Conservation (phyloP, 1,284 basidiomycete species). For the Cryptococcus sp. region DNA sequence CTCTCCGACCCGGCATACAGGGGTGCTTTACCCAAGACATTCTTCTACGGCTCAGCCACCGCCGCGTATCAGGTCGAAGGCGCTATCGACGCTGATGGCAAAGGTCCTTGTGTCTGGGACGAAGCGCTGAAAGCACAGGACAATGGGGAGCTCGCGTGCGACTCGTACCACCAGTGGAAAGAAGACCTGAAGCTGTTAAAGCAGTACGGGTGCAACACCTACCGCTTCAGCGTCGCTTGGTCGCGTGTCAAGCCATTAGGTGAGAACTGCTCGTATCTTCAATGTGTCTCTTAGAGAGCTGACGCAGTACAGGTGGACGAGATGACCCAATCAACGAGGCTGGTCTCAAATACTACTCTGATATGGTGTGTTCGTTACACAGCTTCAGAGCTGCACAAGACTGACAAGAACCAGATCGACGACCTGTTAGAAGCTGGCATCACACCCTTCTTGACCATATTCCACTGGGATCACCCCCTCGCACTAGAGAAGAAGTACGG, state of each 20-base stretch:
- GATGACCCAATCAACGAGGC: conserved; percentile 65
- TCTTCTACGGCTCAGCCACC: conserved; percentile 72
- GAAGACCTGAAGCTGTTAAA: conserved; percentile 67
- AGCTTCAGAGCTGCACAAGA: not conserved
- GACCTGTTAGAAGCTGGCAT: conserved; percentile 60
- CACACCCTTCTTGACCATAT: conserved; percentile 34
- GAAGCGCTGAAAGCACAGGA: conserved; percentile 62
- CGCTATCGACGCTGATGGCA: conserved; percentile 28
- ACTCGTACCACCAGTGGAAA: conserved; percentile 57
- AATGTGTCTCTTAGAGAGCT: not conserved
- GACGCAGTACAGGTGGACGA: conserved; percentile 52
- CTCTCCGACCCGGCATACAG: conserved; percentile 9
- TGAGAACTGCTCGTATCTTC: not conserved
- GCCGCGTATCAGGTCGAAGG: conserved; percentile 39
- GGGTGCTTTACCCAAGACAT: conserved; percentile 56
- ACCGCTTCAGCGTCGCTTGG: conserved; percentile 69
- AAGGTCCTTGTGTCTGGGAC: conserved; percentile 56
- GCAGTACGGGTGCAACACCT: conserved; percentile 61
- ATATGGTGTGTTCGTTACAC: conserved; percentile 16
- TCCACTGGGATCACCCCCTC: conserved; percentile 69
- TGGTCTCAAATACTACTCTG: conserved; percentile 66
- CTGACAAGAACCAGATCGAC: conserved; percentile 57
- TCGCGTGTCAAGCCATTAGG: conserved; percentile 64
- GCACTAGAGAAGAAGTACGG: conserved; percentile 67
- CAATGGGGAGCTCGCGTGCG: conserved; percentile 28